Base-by-base conservation (phyloP, 768 basidiomycete species). In the Fomitopsis pulvina region DNA sequence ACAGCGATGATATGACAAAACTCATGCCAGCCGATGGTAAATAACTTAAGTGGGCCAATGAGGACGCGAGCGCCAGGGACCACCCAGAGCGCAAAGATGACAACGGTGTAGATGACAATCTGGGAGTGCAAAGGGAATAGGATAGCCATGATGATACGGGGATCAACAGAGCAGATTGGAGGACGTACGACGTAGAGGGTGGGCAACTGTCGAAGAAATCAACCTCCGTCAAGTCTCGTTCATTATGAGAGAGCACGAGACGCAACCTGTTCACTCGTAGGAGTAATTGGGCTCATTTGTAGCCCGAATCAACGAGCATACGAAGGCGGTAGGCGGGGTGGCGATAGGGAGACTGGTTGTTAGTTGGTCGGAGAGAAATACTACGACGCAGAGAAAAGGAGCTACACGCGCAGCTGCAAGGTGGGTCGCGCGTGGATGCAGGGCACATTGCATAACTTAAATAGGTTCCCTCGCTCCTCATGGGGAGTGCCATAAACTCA, bases 21-120 rank as follows among this genome's bases (percentile, higher is more conserved):
- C 62, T 93, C 91, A 60, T 93, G 91, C 78, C 81, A 89, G 38
- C 89, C 90, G 52, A 92, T 91, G 46, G 88, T 87, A 62, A 92
- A 84, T 12, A 92, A 72, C 65, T 92, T 92, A 58, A 92, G 74
- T 8, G 90, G 90, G 60, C 79, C 87, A 60, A 92, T 91, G 68
- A 87, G 61, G 60, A 81, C 79, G 41, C 90, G 75, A 22, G 81
- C 82, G 50, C 85, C 80, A 3, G 90, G 90, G 38, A 92, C 85
- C 66, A 85, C 87, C 90, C 90, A 92, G 56, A 90, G 75, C 38
- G 87, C 90, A 59, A 91, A 89, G 52, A 90, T 87, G 54, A 92
- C 77, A 51, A 92, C 88, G 44, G 85, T 79, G 73, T 85, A 91
- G 45, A 91, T 87, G 47, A 90, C 80, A 44, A 89, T 83, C 88